Conservation (phyloP, 108 stramenopile genomes). For the Epithemia pelagica region DNA sequence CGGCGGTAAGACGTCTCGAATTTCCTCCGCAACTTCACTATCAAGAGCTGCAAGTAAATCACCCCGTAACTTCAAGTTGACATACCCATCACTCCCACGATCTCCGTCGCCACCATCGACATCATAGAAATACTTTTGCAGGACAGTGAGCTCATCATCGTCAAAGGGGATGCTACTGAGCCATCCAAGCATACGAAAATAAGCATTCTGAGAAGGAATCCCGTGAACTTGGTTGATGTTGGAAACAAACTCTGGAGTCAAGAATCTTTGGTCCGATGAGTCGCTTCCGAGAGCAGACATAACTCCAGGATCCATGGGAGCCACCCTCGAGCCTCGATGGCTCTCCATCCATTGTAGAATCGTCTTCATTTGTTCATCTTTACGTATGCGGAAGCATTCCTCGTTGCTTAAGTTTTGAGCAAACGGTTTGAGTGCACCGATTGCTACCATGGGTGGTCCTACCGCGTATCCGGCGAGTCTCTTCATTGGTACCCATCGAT, state of each 20-base stretch:
- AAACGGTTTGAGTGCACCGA: slow-evolving; percentile 61
- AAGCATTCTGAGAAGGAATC: slow-evolving; percentile 75
- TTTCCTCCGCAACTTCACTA: slow-evolving; percentile 74
- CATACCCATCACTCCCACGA: slow-evolving; percentile 58
- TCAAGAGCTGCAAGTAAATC: slow-evolving; percentile 79
- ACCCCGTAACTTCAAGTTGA: slow-evolving; percentile 73
- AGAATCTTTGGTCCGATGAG: slow-evolving; percentile 28
- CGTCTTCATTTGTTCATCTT: slow-evolving; percentile 84
- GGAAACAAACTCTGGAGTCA: slow-evolving; percentile 52
- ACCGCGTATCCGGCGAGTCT: slow-evolving; percentile 68
- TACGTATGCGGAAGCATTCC: slow-evolving; percentile 77
- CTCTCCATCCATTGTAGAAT: slow-evolving; percentile 77
- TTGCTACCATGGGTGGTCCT: slow-evolving; percentile 82
- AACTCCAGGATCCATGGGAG: slow-evolving; percentile 7
- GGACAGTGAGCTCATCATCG: slow-evolving; percentile 74
- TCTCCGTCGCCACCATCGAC: slow-evolving; percentile 54
- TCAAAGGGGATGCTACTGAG: slow-evolving; percentile 84
- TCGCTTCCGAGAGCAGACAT: slow-evolving; percentile 9
- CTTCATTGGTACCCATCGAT: slow-evolving; percentile 87
- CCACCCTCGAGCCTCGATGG: slow-evolving; percentile 41
- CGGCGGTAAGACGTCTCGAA: slow-evolving; percentile 55
- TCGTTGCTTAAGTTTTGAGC: slow-evolving; percentile 70
- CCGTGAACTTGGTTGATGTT: slow-evolving; percentile 57
- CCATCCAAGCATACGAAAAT: slow-evolving; percentile 78
- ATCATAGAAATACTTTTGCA: slow-evolving; percentile 80